Base-by-base conservation (phyloP, 768 basidiomycete species). In the Lentinula detonsa region DNA sequence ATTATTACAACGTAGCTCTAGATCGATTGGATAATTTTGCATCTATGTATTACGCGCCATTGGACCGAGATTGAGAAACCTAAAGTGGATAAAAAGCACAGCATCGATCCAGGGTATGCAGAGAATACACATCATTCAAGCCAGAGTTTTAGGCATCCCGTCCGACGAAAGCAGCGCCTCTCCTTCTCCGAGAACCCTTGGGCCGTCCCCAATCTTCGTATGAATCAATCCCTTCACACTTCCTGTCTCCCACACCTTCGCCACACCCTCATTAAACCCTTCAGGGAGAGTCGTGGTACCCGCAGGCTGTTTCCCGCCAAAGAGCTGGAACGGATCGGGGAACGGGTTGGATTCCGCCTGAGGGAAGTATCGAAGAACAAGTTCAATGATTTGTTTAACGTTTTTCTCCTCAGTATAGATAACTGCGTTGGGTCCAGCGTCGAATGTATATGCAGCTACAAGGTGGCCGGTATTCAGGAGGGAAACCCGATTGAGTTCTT, bases 361-460 rank as follows among this genome's bases (percentile, higher is more conserved):
- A 0, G 96, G 95, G 85, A 99, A 99, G 75, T 90, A 98, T 61
- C 80, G 76, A 59, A 87, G 74, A 65, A 98, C 81, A 65, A 94
- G 73, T 67, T 84, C 77, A 50, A 94, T 77, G 65, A 99, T 88
- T 72, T 88, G 84, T 65, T 81, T 82, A 68, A 97, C 77, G 74
- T 95, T 85, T 68, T 85, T 81, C 65, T 87, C 79, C 4, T 84
- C 82, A 0, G 94, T 84, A 75, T 98, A 99, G 69, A 99, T 93
- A 71, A 99, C 97, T 2, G 95, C 95, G 74, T 99, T 99, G 13
- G 97, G 97, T 35, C 97, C 97, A 0, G 97, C 97, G 68, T 99
- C 97, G 70, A 90, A 98, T n/a, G 97, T 99, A 75, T 99, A 99
- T 45, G 96, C 97, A 0, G 95, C 97, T 69, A 91, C 86, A 72